Percentiles rank a stretch among this genome's conserved stretches.
These are phyloP conservation scores for Neurospora hispaniola DNA, from an alignment of 495 filamentous ascomycete genomes.

Conservation along the genomic window DNA sequence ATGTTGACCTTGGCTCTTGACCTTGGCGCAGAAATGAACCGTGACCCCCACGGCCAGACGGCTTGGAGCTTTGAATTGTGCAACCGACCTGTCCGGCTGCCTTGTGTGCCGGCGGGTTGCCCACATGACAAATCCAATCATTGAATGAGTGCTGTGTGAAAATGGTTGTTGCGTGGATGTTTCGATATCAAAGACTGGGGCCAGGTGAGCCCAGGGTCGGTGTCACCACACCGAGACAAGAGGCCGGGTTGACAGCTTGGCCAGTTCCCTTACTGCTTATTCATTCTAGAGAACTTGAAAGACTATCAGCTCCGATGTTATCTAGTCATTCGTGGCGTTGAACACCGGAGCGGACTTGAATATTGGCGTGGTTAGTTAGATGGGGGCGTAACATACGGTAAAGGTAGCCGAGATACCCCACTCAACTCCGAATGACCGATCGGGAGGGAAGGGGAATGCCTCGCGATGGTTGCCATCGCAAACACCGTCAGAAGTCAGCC, in stretches of 20 bases:
- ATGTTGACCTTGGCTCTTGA: neutral
- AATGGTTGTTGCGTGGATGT: neutral
- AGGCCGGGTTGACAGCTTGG: neutral
- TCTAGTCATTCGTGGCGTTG: neutral
- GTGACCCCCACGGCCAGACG: neutral
- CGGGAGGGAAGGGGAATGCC: neutral
- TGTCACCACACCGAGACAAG: neutral
- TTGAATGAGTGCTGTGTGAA: neutral
- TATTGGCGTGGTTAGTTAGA: neutral
- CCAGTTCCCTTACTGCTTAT: too few relatives aligned
- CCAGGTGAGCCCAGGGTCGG: neutral
- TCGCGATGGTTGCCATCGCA: neutral
- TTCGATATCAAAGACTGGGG: neutral
- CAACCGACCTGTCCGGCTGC: neutral
- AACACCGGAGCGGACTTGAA: neutral
- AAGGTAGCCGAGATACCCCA: neutral
- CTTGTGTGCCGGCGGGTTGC: neutral
- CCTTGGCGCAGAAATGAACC: neutral
- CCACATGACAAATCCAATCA: neutral
- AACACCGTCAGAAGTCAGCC: neutral
- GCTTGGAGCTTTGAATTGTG: neutral
- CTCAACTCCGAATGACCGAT: neutral
- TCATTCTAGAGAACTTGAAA: neutral
- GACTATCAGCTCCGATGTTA: neutral
- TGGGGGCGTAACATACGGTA: neutral